Percentiles rank a stretch among this genome's conserved stretches.
phyloP scores from a whole-genome alignment of 208 protist genomes.

The Phytomonas serpens region DNA sequence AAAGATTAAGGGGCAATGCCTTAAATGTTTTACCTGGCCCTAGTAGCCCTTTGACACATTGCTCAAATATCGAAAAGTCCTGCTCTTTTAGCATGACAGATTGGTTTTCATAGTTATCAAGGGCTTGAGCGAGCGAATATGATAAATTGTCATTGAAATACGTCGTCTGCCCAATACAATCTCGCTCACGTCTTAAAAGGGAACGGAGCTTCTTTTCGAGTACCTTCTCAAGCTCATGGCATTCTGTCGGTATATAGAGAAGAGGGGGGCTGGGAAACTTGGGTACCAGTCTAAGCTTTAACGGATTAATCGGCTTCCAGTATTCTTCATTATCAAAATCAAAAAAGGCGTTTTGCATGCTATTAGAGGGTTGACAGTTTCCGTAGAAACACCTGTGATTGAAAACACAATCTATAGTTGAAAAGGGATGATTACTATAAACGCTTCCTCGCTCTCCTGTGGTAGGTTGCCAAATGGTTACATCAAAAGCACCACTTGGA shows the following conservation, averaged over 20 bases:
- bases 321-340: slow-evolving; percentile 83
- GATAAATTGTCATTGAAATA: slow-evolving; percentile 68
- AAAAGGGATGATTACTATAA: slow-evolving; percentile 36
- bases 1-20: slow-evolving; percentile 85
- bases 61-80: slow-evolving; percentile 70
- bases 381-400: slow-evolving; percentile 84
- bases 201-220: slow-evolving; percentile 44
- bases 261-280: slow-evolving; percentile 64
- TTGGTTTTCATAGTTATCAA: slow-evolving; percentile 78
- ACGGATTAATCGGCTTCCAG: slow-evolving; percentile 87
- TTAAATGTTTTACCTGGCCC: slow-evolving; percentile 87
- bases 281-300: slow-evolving; percentile 85
- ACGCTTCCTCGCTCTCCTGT: slow-evolving; percentile 43
- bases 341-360: slow-evolving; percentile 48
- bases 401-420: slow-evolving; percentile 79
- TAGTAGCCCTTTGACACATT: slow-evolving; percentile 76
- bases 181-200: slow-evolving; percentile 49
- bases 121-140: slow-evolving; percentile 75
- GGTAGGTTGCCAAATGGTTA: slow-evolving; percentile 77
- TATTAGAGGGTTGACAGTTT: slow-evolving; percentile 72
- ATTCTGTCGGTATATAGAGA: slow-evolving; percentile 24
- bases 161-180: slow-evolving; percentile 63
- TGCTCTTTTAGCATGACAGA: slow-evolving; percentile 26
- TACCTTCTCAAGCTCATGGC: slow-evolving; percentile 34
- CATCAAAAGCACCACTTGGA: slow-evolving; percentile 21